A percentile compares a stretch with the other conserved stretches of the same genome.
Conservation (phyloP, 2,329 filamentous ascomycete genomes). For the Xylariaceae sp. region DNA sequence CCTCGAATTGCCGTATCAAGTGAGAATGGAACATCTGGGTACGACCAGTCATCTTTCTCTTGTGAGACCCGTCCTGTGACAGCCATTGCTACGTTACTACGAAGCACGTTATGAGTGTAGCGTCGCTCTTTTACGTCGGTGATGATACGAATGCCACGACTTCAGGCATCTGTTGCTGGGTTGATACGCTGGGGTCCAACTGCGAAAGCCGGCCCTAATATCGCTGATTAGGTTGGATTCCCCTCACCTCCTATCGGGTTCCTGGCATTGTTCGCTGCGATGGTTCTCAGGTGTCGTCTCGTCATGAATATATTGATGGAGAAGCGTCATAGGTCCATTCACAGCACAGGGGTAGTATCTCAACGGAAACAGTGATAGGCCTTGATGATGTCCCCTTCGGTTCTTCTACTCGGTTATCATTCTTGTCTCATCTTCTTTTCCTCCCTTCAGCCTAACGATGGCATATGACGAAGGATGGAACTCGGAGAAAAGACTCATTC, state of each 20-base stretch:
- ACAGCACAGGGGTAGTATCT: too few relatives aligned
- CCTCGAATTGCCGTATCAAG: too few relatives aligned
- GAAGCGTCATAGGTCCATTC: too few relatives aligned
- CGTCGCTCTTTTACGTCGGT: neutral
- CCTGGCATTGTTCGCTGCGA: neutral
- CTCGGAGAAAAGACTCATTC: neutral
- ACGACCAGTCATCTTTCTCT: neutral
- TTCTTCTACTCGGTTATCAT: neutral
- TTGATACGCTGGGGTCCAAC: neutral
- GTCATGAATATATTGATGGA: neutral
- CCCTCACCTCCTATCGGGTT: neutral
- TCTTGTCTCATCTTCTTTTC: neutral
- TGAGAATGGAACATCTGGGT: neutral
- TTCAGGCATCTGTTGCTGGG: neutral
- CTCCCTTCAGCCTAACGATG: neutral
- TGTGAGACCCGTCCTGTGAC: neutral
- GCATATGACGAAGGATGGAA: neutral
- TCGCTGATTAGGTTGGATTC: neutral
- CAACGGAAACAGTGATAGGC: too few relatives aligned
- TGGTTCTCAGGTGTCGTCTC: neutral
- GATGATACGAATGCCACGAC: neutral
- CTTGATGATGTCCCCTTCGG: too few relatives aligned
- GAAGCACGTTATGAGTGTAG: too few relatives aligned
- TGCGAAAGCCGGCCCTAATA: neutral
- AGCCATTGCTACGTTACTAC: neutral